Conservation (phyloP, 305 asterid species). For the Fraxinus platypoda region DNA sequence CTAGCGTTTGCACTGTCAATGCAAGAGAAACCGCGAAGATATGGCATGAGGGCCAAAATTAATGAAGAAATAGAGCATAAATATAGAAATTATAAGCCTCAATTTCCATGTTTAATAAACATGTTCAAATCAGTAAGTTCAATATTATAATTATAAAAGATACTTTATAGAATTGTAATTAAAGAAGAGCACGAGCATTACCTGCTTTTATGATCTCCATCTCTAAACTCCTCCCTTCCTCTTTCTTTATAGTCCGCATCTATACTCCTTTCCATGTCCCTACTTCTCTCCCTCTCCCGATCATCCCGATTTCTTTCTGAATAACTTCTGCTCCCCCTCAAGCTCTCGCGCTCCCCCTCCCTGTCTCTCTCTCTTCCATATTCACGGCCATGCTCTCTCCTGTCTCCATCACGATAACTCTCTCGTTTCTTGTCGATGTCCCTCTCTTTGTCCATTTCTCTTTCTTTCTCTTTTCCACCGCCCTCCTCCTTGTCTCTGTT, state of each 20-base stretch:
- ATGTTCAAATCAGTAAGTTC: background rate
- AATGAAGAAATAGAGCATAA: background rate
- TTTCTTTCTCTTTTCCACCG: constrained; percentile 31
- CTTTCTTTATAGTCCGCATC: constrained; percentile 44
- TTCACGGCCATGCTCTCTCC: constrained; percentile 40
- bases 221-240: constrained; percentile 37
- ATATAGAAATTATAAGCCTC: background rate
- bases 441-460: constrained; percentile 37
- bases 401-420: constrained; percentile 32
- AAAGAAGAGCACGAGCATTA: constrained; percentile 21
- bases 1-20: background rate
- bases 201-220: constrained; percentile 53
- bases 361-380: constrained; percentile 42
- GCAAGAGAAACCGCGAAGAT: background rate
- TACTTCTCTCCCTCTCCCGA: constrained; percentile 43
- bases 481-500: constrained; percentile 37
- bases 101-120: background rate
- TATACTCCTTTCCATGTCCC: constrained; percentile 29
- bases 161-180: background rate
- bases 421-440: constrained; percentile 43
- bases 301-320: constrained; percentile 41
- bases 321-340: constrained; percentile 42
- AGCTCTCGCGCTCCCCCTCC: constrained; percentile 47
- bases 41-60: background rate
- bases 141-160: background rate